Percentiles rank a stretch among this genome's conserved stretches.
phyloP scores from a whole-genome alignment of 768 basidiomycete genomes.

The Pholiota microspora region DNA sequence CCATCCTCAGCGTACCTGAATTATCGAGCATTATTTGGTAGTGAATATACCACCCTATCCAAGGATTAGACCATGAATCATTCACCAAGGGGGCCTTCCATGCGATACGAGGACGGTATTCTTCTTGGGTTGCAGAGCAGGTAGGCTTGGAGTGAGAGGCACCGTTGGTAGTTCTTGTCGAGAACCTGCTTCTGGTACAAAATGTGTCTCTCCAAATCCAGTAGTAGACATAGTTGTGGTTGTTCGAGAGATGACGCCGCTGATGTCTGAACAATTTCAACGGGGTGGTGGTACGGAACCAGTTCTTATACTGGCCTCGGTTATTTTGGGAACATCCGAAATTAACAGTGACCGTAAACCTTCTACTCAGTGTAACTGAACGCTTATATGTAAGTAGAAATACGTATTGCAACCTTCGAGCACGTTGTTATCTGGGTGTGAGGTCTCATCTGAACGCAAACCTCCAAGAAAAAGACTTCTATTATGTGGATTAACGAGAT shows the following conservation, averaged over 20 bases:
- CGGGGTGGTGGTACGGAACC: too few relatives aligned
- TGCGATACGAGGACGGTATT: slow-evolving; percentile 82
- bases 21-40: neutral
- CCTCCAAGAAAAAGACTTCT: neutral
- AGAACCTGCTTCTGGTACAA: neutral
- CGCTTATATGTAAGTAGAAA: too few relatives aligned
- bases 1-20: slow-evolving; percentile 80
- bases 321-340: neutral
- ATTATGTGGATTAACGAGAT: neutral
- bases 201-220: neutral
- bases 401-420: too few relatives aligned
- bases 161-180: slow-evolving; percentile 1
- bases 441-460: too few relatives aligned
- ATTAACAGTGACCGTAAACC: too few relatives aligned
- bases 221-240: neutral
- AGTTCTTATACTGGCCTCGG: neutral
- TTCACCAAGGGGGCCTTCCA: slow-evolving; percentile 82
- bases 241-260: neutral
- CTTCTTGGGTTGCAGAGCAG: slow-evolving; percentile 49
- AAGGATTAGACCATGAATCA: slow-evolving; percentile 1
- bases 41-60: slow-evolving; percentile 3
- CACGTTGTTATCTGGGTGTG: too few relatives aligned
- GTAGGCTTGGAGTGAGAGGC: slow-evolving; percentile 5
- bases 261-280: neutral
- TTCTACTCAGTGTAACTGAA: too few relatives aligned